phyloP scores from a whole-genome alignment of 306 rosid species.

The Vigna unguiculata region DNA sequence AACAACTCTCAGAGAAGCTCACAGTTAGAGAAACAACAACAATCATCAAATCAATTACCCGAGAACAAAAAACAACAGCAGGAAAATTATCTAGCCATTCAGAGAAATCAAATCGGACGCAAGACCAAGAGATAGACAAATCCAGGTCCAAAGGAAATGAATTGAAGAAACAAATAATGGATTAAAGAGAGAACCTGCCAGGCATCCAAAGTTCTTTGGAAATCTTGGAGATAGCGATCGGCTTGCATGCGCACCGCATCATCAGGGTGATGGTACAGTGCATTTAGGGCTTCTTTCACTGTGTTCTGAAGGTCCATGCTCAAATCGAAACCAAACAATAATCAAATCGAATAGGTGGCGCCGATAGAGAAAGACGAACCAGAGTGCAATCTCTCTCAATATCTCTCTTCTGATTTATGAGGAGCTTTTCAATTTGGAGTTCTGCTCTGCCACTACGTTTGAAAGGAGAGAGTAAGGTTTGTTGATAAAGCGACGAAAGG shows the following conservation, averaged over 20 bases:
- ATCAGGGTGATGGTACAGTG: slow-evolving; percentile 98
- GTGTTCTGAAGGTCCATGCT: slow-evolving; percentile 94
- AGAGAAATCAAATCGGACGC: slow-evolving; percentile 34
- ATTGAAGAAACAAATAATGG: slow-evolving; percentile 34
- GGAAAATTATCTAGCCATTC: background rate
- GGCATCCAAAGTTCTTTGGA: slow-evolving; percentile 96
- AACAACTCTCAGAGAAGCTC: slow-evolving; percentile 29
- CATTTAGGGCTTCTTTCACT: slow-evolving; percentile 97
- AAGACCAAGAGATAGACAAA: background rate
- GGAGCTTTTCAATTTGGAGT: slow-evolving; percentile 20
- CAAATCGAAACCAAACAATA: slow-evolving; percentile 35
- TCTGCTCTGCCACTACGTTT: slow-evolving; percentile 37
- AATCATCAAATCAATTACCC: slow-evolving; percentile 23
- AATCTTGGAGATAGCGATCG: slow-evolving; percentile 97
- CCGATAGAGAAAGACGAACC: background rate
- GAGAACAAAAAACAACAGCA: background rate
- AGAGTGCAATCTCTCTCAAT: slow-evolving; percentile 41
- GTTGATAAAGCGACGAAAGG: slow-evolving; percentile 50
- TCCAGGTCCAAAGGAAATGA: slow-evolving; percentile 8
- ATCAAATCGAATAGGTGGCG: slow-evolving; percentile 37
- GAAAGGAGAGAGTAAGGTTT: slow-evolving; percentile 42
- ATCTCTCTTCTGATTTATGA: slow-evolving; percentile 14
- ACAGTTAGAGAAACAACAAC: slow-evolving; percentile 6
- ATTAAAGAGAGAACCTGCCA: slow-evolving; percentile 81
- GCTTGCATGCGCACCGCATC: slow-evolving; percentile 90